These are phyloP conservation scores for Scedosporium boydii DNA, from an alignment of 2,329 filamentous ascomycete species.

Conservation along the genomic window DNA sequence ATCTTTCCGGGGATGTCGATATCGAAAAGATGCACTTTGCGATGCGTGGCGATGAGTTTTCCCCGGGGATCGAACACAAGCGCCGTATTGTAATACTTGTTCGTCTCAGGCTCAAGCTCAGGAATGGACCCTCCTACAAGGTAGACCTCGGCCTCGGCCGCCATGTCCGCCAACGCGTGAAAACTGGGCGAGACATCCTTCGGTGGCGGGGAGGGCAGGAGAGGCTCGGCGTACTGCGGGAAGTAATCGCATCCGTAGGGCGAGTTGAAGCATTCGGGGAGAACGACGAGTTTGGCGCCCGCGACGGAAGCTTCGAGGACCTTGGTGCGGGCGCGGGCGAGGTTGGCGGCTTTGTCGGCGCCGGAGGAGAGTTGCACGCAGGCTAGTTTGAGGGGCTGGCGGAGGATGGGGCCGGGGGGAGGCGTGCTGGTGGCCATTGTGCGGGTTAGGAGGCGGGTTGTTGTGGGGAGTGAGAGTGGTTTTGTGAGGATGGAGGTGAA, in stretches of 20 bases:
- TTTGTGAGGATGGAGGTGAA: not conserved
- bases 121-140: conserved; percentile 90
- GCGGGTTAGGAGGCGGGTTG: conserved; percentile 15
- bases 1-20: conserved; percentile 97
- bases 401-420: conserved; percentile 43
- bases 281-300: conserved; percentile 78
- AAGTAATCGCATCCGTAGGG: conserved; percentile 87
- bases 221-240: conserved; percentile 80
- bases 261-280: conserved; percentile 98
- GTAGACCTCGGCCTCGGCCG: conserved; percentile 68
- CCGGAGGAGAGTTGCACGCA: conserved; percentile 75
- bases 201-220: conserved; percentile 67
- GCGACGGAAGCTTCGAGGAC: conserved; percentile 68
- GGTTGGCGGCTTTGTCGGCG: conserved; percentile 76
- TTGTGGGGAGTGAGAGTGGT: conserved; percentile 15
- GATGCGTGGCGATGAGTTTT: conserved; percentile 72
- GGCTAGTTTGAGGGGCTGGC: conserved; percentile 69
- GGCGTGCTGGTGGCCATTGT: conserved; percentile 17
- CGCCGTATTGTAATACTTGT: conserved; percentile 82
- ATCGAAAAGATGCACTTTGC: conserved; percentile 95
- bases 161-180: conserved; percentile 73
- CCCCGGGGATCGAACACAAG: conserved; percentile 74
- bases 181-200: conserved; percentile 67
- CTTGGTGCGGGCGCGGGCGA: conserved; percentile 68
- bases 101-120: conserved; percentile 51